Conservation (phyloP, 164 flowering plant genomes). For the Kingdonia uniflora region DNA sequence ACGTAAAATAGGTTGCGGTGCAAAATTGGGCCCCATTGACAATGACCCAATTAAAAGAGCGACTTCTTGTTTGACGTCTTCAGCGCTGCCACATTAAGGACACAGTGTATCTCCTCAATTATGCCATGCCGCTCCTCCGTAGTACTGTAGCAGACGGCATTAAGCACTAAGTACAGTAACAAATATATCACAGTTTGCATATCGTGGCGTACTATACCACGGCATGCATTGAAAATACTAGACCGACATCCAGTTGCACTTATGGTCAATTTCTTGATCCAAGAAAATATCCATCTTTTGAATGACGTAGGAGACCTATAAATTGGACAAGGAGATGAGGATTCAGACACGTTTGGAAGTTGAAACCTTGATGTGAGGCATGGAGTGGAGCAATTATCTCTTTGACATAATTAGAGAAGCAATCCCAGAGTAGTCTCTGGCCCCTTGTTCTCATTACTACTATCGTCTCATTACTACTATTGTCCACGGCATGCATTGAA, state of each 20-base stretch:
- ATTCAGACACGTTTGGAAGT: constrained; percentile 73
- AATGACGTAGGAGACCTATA: constrained; percentile 86
- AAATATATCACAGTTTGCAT: constrained; percentile 87
- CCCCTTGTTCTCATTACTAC: constrained; percentile 33
- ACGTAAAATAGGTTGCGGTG: too few relatives aligned
- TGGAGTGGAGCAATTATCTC: constrained; percentile 98
- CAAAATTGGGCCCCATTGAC: too few relatives aligned
- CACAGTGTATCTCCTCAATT: constrained; percentile 81
- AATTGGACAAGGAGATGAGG: constrained; percentile 60
- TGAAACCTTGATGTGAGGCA: constrained; percentile 93
- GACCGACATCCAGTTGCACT: constrained; percentile 92
- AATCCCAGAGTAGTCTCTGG: constrained; percentile 80
- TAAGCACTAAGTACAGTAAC: constrained; percentile 82
- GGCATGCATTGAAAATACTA: constrained; percentile 81
- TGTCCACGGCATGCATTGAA: constrained; percentile 93
- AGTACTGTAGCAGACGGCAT: constrained; percentile 87
- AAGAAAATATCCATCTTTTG: constrained; percentile 79
- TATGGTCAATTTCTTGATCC: constrained; percentile 78
- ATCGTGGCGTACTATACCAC: constrained; percentile 95
- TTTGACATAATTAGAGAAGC: constrained; percentile 91
- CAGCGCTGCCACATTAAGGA: constrained; percentile 92
- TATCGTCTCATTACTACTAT: too few relatives aligned
- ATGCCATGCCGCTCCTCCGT: constrained; percentile 79
- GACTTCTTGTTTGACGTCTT: constrained; percentile 77
- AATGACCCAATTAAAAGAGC: too few relatives aligned